A percentile compares a stretch with the other conserved stretches of the same genome.
Evolutionary conservation across 768 basidiomycete genomes (phyloP).

Genomic region (Russula vinacea): DNA sequence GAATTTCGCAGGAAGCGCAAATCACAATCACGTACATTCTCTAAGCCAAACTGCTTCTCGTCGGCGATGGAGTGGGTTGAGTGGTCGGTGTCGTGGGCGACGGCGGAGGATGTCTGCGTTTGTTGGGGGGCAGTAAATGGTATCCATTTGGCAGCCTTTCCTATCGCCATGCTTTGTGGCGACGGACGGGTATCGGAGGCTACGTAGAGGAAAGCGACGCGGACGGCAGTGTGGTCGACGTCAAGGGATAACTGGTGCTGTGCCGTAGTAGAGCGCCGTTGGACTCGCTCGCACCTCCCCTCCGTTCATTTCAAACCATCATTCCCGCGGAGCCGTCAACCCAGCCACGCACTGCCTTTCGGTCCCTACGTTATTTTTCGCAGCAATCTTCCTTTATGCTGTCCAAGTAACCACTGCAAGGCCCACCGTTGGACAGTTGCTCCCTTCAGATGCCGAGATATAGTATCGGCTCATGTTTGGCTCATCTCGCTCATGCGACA

Average conservation of each 20-base stretch:
- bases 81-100: constrained; percentile 8
- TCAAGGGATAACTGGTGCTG: constrained; percentile 3
- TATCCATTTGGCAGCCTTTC: constrained; percentile 30
- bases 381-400: background rate
- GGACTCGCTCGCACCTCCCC: background rate
- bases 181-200: background rate
- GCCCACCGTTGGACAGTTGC: too few species aligned
- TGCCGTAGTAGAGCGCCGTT: constrained; percentile 1
- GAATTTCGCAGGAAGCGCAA: constrained; percentile 27
- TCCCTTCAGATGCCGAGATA: too few species aligned
- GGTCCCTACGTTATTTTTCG: too few species aligned
- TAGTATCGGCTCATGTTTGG: too few species aligned
- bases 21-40: constrained; percentile 70
- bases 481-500: background rate
- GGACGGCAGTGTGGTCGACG: background rate
- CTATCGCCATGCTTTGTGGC: constrained; percentile 26
- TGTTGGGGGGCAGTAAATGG: constrained; percentile 25
- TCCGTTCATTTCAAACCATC: background rate
- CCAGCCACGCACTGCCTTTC: background rate
- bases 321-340: constrained; percentile 15
- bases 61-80: constrained; percentile 52
- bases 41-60: constrained; percentile 90
- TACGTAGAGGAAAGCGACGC: background rate
- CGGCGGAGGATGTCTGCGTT: constrained; percentile 10
- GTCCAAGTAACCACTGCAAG: background rate